Percentiles rank a stretch among this genome's conserved stretches.
Evolutionary conservation across 23 red algal species (phyloP).

Genomic region (Agarophyton chilense): DNA sequence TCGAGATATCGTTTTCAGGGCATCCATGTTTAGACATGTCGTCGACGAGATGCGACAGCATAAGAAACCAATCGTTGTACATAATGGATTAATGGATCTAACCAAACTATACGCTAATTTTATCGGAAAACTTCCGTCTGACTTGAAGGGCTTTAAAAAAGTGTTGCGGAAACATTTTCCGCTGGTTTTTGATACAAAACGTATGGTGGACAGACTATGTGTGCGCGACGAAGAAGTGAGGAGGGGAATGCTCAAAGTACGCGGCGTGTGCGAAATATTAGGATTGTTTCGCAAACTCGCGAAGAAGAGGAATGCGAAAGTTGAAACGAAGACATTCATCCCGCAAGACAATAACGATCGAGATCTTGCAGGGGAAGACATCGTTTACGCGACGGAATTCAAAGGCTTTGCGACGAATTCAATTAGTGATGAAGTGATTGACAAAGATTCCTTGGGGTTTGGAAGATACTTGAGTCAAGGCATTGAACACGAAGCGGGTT

Average conservation of each 20-base stretch:
- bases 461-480: slow-evolving; percentile 28
- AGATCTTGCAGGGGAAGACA: neutral
- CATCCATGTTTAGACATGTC: slow-evolving; percentile 52
- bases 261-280: slow-evolving; percentile 14
- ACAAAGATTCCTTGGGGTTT: slow-evolving; percentile 32
- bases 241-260: slow-evolving; percentile 8
- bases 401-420: neutral
- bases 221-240: slow-evolving; percentile 17
- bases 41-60: slow-evolving; percentile 32
- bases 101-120: slow-evolving; percentile 67
- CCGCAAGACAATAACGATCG: neutral
- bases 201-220: slow-evolving; percentile 44
- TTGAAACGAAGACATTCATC: slow-evolving; percentile 21
- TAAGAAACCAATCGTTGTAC: slow-evolving; percentile 50
- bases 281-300: neutral
- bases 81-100: slow-evolving; percentile 54
- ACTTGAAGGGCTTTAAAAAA: slow-evolving; percentile 32
- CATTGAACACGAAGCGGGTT: slow-evolving; percentile 50
- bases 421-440: neutral
- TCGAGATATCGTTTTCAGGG: slow-evolving; percentile 9
- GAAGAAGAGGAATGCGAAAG: slow-evolving; percentile 8
- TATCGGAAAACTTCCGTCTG: slow-evolving; percentile 22
- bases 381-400: neutral
- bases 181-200: slow-evolving; percentile 57
- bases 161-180: slow-evolving; percentile 22